Base-by-base conservation (phyloP, 2,329 filamentous ascomycete genomes). In the Aspergillus persii region DNA sequence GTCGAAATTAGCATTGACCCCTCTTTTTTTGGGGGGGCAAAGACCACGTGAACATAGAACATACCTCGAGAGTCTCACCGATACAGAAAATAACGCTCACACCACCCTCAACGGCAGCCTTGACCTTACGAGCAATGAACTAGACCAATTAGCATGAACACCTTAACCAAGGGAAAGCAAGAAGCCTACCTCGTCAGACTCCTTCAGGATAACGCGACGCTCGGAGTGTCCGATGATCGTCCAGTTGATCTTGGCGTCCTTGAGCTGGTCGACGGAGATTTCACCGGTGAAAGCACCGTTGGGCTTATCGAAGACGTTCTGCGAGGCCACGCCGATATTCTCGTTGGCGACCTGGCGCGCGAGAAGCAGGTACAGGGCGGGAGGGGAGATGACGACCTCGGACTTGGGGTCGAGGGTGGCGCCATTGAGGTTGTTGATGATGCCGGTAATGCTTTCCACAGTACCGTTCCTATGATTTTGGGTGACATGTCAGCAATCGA, bases 281-380 rank as follows among this genome's bases (percentile, higher is more conserved):
- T 99, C 95, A 73, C 95, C 95, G 39, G 95, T 99, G 84, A 90
- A 98, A 71, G 95, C 95, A 70, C 95, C 95, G 79, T 95, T 92
- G 77, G 92, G 92, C 86, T 94, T 94, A 84, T 98, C 91, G 80
- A 87, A 98, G 79, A 98, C 92, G 81, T 99, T 99, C 83, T 99
- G 95, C 59, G 95, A 89, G 59, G 94, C 90, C 64, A 99, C 90
- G 74, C 91, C 89, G 75, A 99, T 83, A 66, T 88, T 87, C 69
- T 85, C 74, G 76, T 88, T 86, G 71, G 94, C 85, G 73, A 88
- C 84, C 76, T 95, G 88, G 71, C 91, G 91, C 73, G 92, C 87
- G 66, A 93, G 87, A 74, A 91, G 86, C 70, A 99, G 91, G 84
- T 96, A 98, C 75, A 98, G 85, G 60, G 91, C 80, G 51, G 95